Evolutionary conservation across 1,139 yeast genomes (phyloP), one percentile per base, ranked within the genome.

Genomic region (Lodderomyces theae): DNA sequence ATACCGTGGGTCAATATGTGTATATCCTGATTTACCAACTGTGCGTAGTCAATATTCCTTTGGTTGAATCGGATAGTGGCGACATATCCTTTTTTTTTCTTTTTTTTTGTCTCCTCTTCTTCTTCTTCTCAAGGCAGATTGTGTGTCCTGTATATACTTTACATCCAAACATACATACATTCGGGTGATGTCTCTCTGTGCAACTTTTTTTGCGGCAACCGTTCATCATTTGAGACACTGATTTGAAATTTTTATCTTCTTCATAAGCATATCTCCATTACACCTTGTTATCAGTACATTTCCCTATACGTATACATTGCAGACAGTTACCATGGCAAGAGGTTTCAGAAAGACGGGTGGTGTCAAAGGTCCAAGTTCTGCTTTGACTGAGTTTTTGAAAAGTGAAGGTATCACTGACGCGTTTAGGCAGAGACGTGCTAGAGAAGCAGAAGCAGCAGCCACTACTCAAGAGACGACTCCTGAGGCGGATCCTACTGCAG

Each of bases 321-420:
- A n/a, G n/a, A n/a, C n/a, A n/a, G n/a, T n/a, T n/a, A 19, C 33
- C 10, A 61, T 60, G 66, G 47, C 59, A 12, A 49, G 62, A 28
- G 57, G 62, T 39, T 45, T 43, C n/a, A 39, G 38, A 24, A 29
- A 37, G 19, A 42, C 17, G 35, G 44, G 52, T 3, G 77, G 77
- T 13, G 85, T 85, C 31, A 69, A 80, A 45, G 92, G 92, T 0
- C 92, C 94, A 6, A 83, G 82, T 63, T 80, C 87, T 49, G 94
- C 94, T 0, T 66, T 85, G 49, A 84, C 92, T 0, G 88, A 82
- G 56, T 85, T 85, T 54, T 68, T 85, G 44, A 67, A 84, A 38
- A 63, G 85, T 42, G 96, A 89, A 59, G 97, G 97, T 32, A 90
- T 90, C 61, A 86, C 97, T 0, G 88, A 80, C 47, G 82, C 81